phyloP scores from a whole-genome alignment of 2,329 filamentous ascomycete genomes.

The Pyrenochaeta sp. region DNA sequence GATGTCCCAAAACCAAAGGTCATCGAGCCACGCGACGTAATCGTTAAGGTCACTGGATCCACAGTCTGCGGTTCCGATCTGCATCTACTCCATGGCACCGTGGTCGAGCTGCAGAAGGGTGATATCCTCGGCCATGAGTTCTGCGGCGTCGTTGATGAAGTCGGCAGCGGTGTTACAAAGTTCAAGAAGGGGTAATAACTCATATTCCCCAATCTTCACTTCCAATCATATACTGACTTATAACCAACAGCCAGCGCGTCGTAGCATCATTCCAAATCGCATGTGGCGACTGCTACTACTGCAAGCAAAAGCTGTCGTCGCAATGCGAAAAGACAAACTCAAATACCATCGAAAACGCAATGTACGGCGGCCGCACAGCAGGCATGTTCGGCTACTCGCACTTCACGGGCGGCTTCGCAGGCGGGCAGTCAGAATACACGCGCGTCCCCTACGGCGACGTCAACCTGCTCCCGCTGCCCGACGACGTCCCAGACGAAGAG shows the following conservation, averaged over 20 bases:
- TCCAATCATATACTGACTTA: no score
- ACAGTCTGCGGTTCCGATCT: constrained; percentile 69
- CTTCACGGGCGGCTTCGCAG: constrained; percentile 86
- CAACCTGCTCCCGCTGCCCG: constrained; percentile 80
- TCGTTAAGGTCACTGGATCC: constrained; percentile 76
- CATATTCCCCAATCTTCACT: not conserved
- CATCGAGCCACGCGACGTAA: constrained; percentile 77
- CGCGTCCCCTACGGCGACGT: constrained; percentile 81
- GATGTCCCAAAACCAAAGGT: constrained; percentile 75
- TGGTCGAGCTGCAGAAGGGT: constrained; percentile 60
- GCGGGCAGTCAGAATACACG: constrained; percentile 87
- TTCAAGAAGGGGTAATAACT: constrained; percentile 51
- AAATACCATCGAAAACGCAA: constrained; percentile 72
- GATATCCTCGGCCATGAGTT: constrained; percentile 63
- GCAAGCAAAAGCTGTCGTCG: constrained; percentile 77
- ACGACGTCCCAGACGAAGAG: constrained; percentile 84
- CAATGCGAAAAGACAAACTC: constrained; percentile 82
- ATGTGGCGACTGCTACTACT: constrained; percentile 73
- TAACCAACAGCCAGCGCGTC: constrained; percentile 62
- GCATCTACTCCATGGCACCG: constrained; percentile 60
- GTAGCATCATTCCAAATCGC: constrained; percentile 90
- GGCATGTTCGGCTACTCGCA: constrained; percentile 68
- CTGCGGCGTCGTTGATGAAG: constrained; percentile 58
- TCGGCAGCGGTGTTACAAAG: constrained; percentile 53
- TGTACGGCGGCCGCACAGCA: constrained; percentile 81